Evolutionary conservation across 345 rosid genomes (phyloP).

Genomic region (Salix arbutifolia): DNA sequence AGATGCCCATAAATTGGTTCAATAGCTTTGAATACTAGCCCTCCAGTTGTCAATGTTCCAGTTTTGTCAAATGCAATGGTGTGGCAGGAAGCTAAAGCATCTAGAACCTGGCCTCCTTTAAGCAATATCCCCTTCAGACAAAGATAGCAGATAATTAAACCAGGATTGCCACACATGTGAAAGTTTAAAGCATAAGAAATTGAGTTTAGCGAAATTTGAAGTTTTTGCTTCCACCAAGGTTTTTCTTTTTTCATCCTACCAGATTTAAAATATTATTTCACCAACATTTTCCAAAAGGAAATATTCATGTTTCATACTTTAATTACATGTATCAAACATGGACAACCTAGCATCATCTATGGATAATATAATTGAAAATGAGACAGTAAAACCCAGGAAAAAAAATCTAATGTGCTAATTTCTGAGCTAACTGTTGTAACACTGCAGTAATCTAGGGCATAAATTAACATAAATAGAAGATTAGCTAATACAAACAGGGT

Average conservation of each 20-base stretch:
- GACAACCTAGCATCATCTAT: not conserved
- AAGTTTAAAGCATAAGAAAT: not conserved
- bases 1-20: constrained; percentile 92
- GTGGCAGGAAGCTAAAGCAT: constrained; percentile 89
- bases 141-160: constrained; percentile 9
- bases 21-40: constrained; percentile 85
- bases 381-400: not conserved
- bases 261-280: not conserved
- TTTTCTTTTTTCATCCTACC: not conserved
- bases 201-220: not conserved
- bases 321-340: not conserved
- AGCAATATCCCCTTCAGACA: constrained; percentile 78
- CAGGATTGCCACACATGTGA: not conserved
- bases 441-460: not conserved
- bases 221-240: not conserved
- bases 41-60: constrained; percentile 95
- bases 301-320: not conserved
- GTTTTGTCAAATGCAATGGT: constrained; percentile 98
- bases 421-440: not conserved
- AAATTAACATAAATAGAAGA: not conserved
- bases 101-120: constrained; percentile 92
- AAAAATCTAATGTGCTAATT: not conserved
- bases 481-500: not conserved
- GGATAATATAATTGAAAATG: not conserved
- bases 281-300: not conserved